Evolutionary conservation across 2,329 filamentous ascomycete species (phyloP), one percentile per base, ranked within the genome.

Genomic region (Verticillium nonalfalfae): DNA sequence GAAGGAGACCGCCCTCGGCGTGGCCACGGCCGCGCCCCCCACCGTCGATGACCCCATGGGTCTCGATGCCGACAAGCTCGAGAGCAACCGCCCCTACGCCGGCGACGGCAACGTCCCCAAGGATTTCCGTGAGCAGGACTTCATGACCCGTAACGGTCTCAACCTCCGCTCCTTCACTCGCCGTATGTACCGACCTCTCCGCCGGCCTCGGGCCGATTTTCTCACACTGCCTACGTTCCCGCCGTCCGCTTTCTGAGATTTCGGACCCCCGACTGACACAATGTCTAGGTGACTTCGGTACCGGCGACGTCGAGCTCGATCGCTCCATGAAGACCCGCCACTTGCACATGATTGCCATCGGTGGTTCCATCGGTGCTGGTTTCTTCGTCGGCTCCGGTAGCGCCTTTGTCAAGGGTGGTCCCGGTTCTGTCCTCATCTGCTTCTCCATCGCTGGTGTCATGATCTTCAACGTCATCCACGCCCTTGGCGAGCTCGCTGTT

Each of bases 331-430:
- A 83, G 75, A 75, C 77, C 59, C 81, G 84, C 65, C 84, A 86
- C 72, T 73, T 86, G 66, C 81, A 86, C 73, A 85, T 86, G 83
- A 86, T 86, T 72, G 81, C 83, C 68, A 85, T 86, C 61, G 83
- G 83, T 69, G 84, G 83, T 62, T 84, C 83, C 36, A 86, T 86
- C 61, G 84, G 84, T 71, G 84, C 84, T 70, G 84, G 84, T 75
- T 85, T 86, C 76, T 86, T 86, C 71, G 84, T 86, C 69, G 83
- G 84, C 67, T 85, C 83, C 39, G 84, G 84, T 66, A 70, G 74
- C 66, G 83, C 84, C 56, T 73, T 86, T n/a, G 69, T 69, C 64
- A 78, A 74, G 61, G 84, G 83, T 74, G 74, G 79, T 5, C 79
- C 79, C 34, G 78, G 69, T 4, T 74, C 76, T 31, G 66, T 81